Base-by-base conservation (phyloP, 2,329 filamentous ascomycete species). In the Colletotrichum tropicale region DNA sequence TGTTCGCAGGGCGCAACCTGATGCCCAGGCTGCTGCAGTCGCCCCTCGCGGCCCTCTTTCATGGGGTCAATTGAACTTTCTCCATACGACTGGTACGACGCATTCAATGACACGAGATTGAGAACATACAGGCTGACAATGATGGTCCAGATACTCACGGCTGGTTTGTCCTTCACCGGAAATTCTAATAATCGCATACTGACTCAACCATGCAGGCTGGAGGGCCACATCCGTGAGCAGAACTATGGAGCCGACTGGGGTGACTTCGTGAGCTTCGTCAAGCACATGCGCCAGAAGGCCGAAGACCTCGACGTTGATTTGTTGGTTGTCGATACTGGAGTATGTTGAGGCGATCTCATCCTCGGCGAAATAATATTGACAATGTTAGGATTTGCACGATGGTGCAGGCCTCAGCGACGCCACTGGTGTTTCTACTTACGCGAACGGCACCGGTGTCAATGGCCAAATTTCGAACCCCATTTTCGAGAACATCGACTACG, bases 171-270 rank as follows among this genome's bases (percentile, higher is more conserved):
- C 3, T 7, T 15, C 15, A 8, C 10, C 18, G 28, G 2, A 8
- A 8, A 18, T 34, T 8, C 13, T 2, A 6, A 18, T 15, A 4
- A 24, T 9, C 16, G 1, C n/a, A n/a, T 6, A 12, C 56, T 65
- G 43, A 62, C 30, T 18, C 3, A 8, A 18, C 13, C 0, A 16
- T 3, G 24, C n/a, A 74, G 91, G 91, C 85, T 92, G 21, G 89
- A 90, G 78, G 89, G 90, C 5, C 89, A 92, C 79, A 81, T 93
- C 77, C 91, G 92, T 78, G 90, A 93, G 82, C 85, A 87, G 78
- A 92, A 92, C 79, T 93, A 92, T 76, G 91, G 91, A 55, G 91
- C 91, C 3, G 92, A 93, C 80, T 93, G 91, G 90, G 92, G 92
- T 28, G 92, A 93, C 81, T 93, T 90, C 81, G 90, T 91, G 56